A percentile compares a stretch with the other conserved stretches of the same genome.
Conservation (phyloP, 2,329 filamentous ascomycete species). For the Diatrype stigma region DNA sequence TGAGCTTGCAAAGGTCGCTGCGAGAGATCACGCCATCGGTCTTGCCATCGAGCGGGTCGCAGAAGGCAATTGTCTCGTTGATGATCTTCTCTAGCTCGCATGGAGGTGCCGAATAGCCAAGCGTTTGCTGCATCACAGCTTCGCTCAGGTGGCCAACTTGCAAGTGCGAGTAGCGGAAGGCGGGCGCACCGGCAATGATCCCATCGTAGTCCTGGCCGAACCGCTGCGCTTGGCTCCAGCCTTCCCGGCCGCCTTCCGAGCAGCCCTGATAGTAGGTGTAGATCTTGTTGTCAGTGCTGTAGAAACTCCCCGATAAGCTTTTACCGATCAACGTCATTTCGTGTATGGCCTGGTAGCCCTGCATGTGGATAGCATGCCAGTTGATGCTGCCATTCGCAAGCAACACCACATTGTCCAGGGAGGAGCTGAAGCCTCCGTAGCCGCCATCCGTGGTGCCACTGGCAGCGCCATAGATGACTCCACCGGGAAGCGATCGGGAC, state of each 20-base stretch:
- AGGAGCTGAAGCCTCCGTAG: conserved; percentile 37
- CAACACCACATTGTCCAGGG: conserved; percentile 35
- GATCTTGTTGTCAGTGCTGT: conserved; percentile 29
- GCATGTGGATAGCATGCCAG: conserved; percentile 46
- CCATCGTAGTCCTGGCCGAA: conserved; percentile 40
- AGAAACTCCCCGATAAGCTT: conserved; percentile 36
- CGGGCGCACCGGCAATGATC: conserved; percentile 40
- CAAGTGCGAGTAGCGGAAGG: conserved; percentile 39
- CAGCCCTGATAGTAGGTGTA: conserved; percentile 50
- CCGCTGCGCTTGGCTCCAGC: conserved; percentile 40
- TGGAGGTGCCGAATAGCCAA: conserved; percentile 38
- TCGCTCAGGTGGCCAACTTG: conserved; percentile 38
- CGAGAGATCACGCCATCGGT: conserved; percentile 48
- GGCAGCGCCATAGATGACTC: conserved; percentile 37
- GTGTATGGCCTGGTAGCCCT: conserved; percentile 46
- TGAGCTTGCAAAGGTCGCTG: conserved; percentile 30
- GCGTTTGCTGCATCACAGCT: conserved; percentile 32
- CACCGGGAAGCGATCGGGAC: conserved; percentile 20
- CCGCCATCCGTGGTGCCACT: conserved; percentile 38
- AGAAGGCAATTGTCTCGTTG: conserved; percentile 49
- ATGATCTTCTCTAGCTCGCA: conserved; percentile 47
- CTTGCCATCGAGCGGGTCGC: conserved; percentile 50
- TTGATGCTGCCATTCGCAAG: conserved; percentile 48
- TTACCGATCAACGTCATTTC: conserved; percentile 48
- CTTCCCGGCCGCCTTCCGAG: conserved; percentile 45